Conservation (phyloP, 495 filamentous ascomycete species). For the Penicillium mononematosum region DNA sequence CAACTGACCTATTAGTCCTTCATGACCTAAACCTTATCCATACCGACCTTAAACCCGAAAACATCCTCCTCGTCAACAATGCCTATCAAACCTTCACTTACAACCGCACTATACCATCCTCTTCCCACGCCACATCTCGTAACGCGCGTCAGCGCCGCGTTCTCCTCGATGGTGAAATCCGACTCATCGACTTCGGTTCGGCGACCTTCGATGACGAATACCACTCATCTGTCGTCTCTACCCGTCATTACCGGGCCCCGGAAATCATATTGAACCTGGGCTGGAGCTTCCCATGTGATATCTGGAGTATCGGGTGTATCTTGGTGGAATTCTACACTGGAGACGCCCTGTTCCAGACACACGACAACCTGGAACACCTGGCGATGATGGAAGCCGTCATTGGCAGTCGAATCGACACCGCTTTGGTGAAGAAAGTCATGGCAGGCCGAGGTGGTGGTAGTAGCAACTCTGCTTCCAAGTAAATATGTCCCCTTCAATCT, state of each 20-base stretch:
- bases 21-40: slow-evolving; percentile 98
- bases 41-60: slow-evolving; percentile 97
- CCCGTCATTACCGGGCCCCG: slow-evolving; percentile 91
- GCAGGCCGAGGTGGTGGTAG: slow-evolving; percentile 61
- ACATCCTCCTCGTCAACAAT: slow-evolving; percentile 90
- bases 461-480: slow-evolving; percentile 79
- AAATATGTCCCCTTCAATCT: slow-evolving; percentile 31
- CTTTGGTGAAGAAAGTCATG: slow-evolving; percentile 73
- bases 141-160: slow-evolving; percentile 83
- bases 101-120: slow-evolving; percentile 90
- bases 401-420: slow-evolving; percentile 66
- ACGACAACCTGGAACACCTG: slow-evolving; percentile 95
- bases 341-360: slow-evolving; percentile 95
- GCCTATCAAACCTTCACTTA: slow-evolving; percentile 96
- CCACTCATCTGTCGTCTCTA: slow-evolving; percentile 95
- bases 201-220: slow-evolving; percentile 99
- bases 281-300: slow-evolving; percentile 97
- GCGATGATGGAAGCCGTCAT: slow-evolving; percentile 99
- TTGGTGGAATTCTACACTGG: slow-evolving; percentile 99
- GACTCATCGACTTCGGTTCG: slow-evolving; percentile 95
- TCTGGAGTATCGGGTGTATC: slow-evolving; percentile 99
- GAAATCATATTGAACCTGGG: slow-evolving; percentile 97
- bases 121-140: slow-evolving; percentile 71
- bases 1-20: slow-evolving; percentile 61
- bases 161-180: slow-evolving; percentile 91